Conservation (phyloP, 352 stramenopile species). For the Pythium aristosporum region DNA sequence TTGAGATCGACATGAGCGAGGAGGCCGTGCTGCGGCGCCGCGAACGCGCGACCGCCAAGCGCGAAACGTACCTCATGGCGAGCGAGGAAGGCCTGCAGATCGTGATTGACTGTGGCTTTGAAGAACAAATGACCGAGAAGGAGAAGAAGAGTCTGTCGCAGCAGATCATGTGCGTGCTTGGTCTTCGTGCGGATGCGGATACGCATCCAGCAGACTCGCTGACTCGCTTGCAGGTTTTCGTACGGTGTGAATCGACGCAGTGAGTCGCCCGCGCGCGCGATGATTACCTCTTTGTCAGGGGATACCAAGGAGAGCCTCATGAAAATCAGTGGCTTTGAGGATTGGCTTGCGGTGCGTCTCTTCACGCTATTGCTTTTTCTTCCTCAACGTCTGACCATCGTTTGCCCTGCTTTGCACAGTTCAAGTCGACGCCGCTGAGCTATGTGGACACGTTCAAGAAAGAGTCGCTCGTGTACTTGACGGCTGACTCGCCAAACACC, state of each 20-base stretch:
- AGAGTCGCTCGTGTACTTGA: conserved; percentile 93
- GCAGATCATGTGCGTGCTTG: conserved; percentile 90
- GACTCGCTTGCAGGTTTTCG: conserved; percentile 55
- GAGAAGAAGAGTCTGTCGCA: conserved; percentile 93
- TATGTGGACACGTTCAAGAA: conserved; percentile 81
- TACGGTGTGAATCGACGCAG: conserved; percentile 78
- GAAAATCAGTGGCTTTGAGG: conserved; percentile 90
- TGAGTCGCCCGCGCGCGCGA: conserved; percentile 47
- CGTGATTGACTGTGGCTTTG: conserved; percentile 94
- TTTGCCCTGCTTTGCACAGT: conserved; percentile 30
- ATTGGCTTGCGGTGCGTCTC: conserved; percentile 61
- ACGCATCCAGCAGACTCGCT: too few species aligned
- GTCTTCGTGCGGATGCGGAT: not conserved
- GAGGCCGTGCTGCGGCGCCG: conserved; percentile 62
- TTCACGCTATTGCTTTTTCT: conserved; percentile 3
- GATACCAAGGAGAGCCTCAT: conserved; percentile 79
- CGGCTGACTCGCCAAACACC: conserved; percentile 92
- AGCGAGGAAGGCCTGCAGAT: conserved; percentile 80
- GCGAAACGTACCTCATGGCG: conserved; percentile 73
- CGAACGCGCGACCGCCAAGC: conserved; percentile 66
- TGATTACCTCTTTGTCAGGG: conserved; percentile 69
- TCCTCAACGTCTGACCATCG: not conserved
- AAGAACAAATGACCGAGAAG: conserved; percentile 91
- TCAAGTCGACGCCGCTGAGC: conserved; percentile 49
- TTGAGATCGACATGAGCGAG: conserved; percentile 79